phyloP scores from a whole-genome alignment of 805 yeast genomes.

The Nakazawaea siamensis region DNA sequence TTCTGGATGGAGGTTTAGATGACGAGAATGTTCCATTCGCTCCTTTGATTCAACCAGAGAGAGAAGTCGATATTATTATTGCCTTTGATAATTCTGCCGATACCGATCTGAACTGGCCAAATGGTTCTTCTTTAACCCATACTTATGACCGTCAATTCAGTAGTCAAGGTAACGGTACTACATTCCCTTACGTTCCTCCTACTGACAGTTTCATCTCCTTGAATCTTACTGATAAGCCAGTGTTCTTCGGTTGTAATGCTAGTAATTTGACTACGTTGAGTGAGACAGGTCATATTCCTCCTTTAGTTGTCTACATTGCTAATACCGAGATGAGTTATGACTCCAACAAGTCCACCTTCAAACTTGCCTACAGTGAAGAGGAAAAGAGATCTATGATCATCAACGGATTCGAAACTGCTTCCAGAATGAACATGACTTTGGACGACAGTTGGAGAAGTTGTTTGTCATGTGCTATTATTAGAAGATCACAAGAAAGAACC shows the following conservation, averaged over 20 bases:
- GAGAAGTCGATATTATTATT: slow-evolving; percentile 30
- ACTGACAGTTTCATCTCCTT: slow-evolving; percentile 16
- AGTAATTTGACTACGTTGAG: slow-evolving; percentile 5
- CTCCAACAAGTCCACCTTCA: slow-evolving; percentile 54
- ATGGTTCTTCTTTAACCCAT: slow-evolving; percentile 42
- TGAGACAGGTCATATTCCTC: slow-evolving; percentile 28
- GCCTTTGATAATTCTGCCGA: slow-evolving; percentile 45
- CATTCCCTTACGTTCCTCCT: slow-evolving; percentile 31
- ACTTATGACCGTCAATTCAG: slow-evolving; percentile 24
- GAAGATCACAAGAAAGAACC: slow-evolving; percentile 39
- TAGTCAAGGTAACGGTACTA: neutral
- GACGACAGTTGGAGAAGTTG: slow-evolving; percentile 34
- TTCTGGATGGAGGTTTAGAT: slow-evolving; percentile 40
- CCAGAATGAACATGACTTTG: slow-evolving; percentile 30
- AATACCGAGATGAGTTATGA: slow-evolving; percentile 32
- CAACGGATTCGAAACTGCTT: slow-evolving; percentile 46
- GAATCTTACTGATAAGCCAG: slow-evolving; percentile 21
- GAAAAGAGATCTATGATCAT: slow-evolving; percentile 38
- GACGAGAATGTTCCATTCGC: slow-evolving; percentile 39
- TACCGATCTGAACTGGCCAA: slow-evolving; percentile 39
- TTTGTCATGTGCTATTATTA: slow-evolving; percentile 47
- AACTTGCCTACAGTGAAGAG: slow-evolving; percentile 34
- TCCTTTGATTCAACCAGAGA: slow-evolving; percentile 27
- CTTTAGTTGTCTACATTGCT: slow-evolving; percentile 44
- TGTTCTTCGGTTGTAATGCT: slow-evolving; percentile 36